These are phyloP conservation scores for Gremmenia infestans DNA, from an alignment of 2,329 filamentous ascomycete species.

Conservation along the genomic window DNA sequence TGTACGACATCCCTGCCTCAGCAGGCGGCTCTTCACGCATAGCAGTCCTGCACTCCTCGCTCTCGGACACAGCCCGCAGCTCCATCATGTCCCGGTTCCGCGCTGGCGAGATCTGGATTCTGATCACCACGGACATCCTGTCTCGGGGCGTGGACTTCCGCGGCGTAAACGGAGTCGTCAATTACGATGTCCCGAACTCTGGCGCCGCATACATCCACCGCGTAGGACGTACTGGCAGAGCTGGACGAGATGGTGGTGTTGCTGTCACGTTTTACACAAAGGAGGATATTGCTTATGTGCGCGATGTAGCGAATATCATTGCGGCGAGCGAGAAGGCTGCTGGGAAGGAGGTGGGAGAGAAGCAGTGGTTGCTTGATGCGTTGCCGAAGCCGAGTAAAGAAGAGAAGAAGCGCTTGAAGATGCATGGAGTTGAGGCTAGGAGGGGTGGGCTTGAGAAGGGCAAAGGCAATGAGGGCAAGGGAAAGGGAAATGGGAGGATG, in stretches of 20 bases:
- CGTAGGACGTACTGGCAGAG: constrained; percentile 84
- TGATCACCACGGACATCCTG: constrained; percentile 92
- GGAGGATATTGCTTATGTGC: constrained; percentile 86
- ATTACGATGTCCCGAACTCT: constrained; percentile 94
- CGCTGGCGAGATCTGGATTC: constrained; percentile 87
- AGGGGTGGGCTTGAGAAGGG: constrained; percentile 37
- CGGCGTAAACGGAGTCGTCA: constrained; percentile 92
- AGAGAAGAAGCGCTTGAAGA: constrained; percentile 77
- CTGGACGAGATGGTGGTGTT: constrained; percentile 79
- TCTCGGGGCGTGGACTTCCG: constrained; percentile 91
- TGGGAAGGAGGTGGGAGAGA: constrained; percentile 47
- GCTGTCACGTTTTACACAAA: constrained; percentile 94
- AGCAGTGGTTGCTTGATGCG: constrained; percentile 84
- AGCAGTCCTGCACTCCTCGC: constrained; percentile 82
- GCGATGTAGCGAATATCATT: constrained; percentile 91
- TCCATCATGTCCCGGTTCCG: constrained; percentile 86
- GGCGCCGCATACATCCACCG: constrained; percentile 90
- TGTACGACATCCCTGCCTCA: constrained; percentile 88
- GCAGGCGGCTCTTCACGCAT: constrained; percentile 81
- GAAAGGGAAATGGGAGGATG: constrained; percentile 28
- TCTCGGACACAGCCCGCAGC: constrained; percentile 70
- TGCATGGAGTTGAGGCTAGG: constrained; percentile 72
- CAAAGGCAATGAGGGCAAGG: constrained; percentile 27
- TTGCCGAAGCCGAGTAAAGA: constrained; percentile 80
- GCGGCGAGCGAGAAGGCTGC: constrained; percentile 72